phyloP scores from a whole-genome alignment of 805 yeast species.

The Yamadazyma scolyti region DNA sequence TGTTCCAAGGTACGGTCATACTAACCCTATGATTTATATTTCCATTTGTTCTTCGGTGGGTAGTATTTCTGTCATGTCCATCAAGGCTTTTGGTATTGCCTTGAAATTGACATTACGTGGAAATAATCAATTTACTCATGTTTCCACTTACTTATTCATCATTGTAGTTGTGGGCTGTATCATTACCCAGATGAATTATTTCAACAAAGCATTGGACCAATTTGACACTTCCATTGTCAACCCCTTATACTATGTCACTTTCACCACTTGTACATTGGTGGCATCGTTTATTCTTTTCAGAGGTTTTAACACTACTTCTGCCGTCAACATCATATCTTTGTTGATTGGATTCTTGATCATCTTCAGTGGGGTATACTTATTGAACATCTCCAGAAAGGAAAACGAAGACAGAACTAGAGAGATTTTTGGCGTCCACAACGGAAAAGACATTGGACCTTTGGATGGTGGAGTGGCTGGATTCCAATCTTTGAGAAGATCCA shows the following conservation, averaged over 20 bases:
- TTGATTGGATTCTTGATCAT: constrained; percentile 83
- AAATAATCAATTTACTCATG: constrained; percentile 81
- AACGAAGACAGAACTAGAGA: constrained; percentile 51
- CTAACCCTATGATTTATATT: constrained; percentile 84
- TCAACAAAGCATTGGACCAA: constrained; percentile 90
- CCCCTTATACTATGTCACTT: constrained; percentile 86
- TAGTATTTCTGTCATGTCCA: constrained; percentile 85
- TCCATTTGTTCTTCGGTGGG: constrained; percentile 90
- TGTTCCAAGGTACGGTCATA: constrained; percentile 75
- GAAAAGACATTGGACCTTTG: constrained; percentile 58
- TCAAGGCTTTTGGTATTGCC: constrained; percentile 92
- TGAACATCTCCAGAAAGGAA: constrained; percentile 71
- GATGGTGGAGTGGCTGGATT: constrained; percentile 80
- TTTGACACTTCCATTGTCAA: constrained; percentile 90
- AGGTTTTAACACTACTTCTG: constrained; percentile 81
- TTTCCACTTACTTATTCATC: constrained; percentile 79
- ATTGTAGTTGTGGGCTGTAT: constrained; percentile 77
- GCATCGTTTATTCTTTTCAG: constrained; percentile 84
- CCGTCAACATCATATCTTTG: constrained; percentile 75
- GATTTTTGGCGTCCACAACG: constrained; percentile 57
- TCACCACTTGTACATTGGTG: constrained; percentile 80
- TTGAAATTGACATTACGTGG: constrained; percentile 80
- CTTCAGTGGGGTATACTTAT: constrained; percentile 80
- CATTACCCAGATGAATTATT: constrained; percentile 87
- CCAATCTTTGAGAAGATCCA: constrained; percentile 67